Base-by-base conservation (phyloP, 495 filamentous ascomycete species). In the Penicillium antarcticum region DNA sequence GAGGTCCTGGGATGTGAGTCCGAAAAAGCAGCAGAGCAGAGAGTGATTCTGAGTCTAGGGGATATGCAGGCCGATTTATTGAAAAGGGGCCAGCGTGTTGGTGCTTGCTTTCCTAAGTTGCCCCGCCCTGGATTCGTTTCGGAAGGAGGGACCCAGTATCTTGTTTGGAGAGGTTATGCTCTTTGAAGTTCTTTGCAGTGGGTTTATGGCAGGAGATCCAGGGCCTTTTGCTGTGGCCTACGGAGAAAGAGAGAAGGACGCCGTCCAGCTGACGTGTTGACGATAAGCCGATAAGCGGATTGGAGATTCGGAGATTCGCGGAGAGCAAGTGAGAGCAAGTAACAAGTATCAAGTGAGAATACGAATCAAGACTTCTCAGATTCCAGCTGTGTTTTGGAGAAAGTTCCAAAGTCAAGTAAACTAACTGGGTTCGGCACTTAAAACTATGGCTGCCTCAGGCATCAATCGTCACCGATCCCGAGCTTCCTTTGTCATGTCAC, bases 231-330 rank as follows among this genome's bases (percentile, higher is more conserved):
- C 7, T 29, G 26, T 8, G 26, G 26, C 26, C 26, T 29, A 29
- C 26, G 26, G 26, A 29, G 26, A 7, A 7, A 29, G 26, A 29
- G 26, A 50, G 29, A 19, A 33, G 23, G 49, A 34, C 23, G 18
- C 34, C 32, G 34, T 24, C 44, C 38, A 49, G 29, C 37, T 49
- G 47, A 49, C 47, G 47, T 49, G 37, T 41, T 13, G 37, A 48
- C 46, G 46, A 49, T 49, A 49, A 49, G 47, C 47, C 38, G 47
- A 49, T 49, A 49, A 49, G 47, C 44, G 19, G 32, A 46, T 36
- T 21, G 26, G 36, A 32, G 36, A 48, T n/a, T 48, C 36, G 46
- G 26, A 9, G 36, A 47, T 38, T 47, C 45, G 13, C 44, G 45
- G 14, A 37, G 17, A 36, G 4, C 6, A 31, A 23, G 17, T 9